Conservation (phyloP, 2,329 filamentous ascomycete species). For the Fusarium brachygibbosum region DNA sequence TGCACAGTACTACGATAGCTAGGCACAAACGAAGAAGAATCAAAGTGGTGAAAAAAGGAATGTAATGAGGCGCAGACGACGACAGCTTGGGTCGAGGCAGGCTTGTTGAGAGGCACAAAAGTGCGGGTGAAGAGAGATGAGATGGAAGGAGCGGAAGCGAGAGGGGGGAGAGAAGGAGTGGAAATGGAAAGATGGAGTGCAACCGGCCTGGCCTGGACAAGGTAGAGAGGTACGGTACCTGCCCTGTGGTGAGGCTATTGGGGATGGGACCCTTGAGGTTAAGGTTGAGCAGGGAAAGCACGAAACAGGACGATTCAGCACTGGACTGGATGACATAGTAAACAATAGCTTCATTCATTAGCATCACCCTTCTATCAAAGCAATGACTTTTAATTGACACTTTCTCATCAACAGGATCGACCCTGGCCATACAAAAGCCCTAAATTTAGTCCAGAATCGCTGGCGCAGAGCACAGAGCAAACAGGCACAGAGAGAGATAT, state of each 20-base stretch:
- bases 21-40: constrained; percentile 23
- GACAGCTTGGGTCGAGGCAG: constrained; percentile 43
- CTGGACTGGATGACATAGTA: background rate
- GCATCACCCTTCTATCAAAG: constrained; percentile 5
- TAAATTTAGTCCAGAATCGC: constrained; percentile 3
- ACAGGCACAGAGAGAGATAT: constrained; percentile 20
- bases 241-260: constrained; percentile 30
- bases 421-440: constrained; percentile 12
- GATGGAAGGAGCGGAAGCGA: constrained; percentile 7
- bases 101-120: constrained; percentile 36
- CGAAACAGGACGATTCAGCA: constrained; percentile 34
- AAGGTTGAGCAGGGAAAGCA: constrained; percentile 27
- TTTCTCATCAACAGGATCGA: background rate
- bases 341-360: constrained; percentile 1
- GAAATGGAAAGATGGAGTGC: constrained; percentile 22
- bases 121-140: constrained; percentile 34
- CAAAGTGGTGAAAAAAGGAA: constrained; percentile 35
- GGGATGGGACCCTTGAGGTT: constrained; percentile 27
- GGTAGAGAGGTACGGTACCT: constrained; percentile 8
- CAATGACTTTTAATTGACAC: constrained; percentile 3
- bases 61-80: constrained; percentile 44
- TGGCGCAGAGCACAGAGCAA: constrained; percentile 13
- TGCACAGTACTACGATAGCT: constrained; percentile 1
- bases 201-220: constrained; percentile 4
- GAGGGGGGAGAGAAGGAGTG: constrained; percentile 14